These are phyloP conservation scores for Fusarium phyllophilum DNA, from an alignment of 2,329 filamentous ascomycete species.

Conservation along the genomic window DNA sequence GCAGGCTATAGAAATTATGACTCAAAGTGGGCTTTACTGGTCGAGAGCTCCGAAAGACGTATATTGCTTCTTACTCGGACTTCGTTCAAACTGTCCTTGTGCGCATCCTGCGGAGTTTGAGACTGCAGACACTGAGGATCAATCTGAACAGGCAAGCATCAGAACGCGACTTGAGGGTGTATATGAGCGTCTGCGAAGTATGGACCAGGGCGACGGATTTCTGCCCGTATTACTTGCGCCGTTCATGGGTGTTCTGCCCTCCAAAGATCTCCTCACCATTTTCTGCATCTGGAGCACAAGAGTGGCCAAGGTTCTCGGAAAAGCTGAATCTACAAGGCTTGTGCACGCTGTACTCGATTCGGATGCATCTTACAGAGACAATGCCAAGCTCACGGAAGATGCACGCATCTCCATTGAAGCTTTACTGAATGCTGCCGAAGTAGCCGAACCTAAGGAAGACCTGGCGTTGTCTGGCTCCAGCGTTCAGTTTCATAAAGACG, in stretches of 20 bases:
- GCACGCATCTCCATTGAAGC: not conserved
- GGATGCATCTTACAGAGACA: not conserved
- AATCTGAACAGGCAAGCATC: not conserved
- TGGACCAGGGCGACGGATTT: not conserved
- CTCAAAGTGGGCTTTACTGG: not conserved
- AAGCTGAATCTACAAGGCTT: not conserved
- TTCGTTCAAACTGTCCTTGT: not conserved
- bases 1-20: not conserved
- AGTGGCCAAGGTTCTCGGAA: not conserved
- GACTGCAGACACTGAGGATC: not conserved
- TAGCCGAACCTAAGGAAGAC: too few species aligned
- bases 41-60: not conserved
- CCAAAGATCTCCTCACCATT: not conserved
- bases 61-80: not conserved
- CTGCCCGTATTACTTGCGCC: not conserved
- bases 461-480: not conserved
- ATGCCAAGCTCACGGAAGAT: not conserved
- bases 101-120: not conserved
- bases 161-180: not conserved
- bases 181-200: not conserved
- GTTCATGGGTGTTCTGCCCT: not conserved
- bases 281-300: not conserved
- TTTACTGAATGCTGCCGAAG: not conserved
- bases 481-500: not conserved
- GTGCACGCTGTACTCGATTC: not conserved